These are phyloP conservation scores for Trichoderma polysporum DNA, from an alignment of 2,329 filamentous ascomycete genomes.

Conservation along the genomic window DNA sequence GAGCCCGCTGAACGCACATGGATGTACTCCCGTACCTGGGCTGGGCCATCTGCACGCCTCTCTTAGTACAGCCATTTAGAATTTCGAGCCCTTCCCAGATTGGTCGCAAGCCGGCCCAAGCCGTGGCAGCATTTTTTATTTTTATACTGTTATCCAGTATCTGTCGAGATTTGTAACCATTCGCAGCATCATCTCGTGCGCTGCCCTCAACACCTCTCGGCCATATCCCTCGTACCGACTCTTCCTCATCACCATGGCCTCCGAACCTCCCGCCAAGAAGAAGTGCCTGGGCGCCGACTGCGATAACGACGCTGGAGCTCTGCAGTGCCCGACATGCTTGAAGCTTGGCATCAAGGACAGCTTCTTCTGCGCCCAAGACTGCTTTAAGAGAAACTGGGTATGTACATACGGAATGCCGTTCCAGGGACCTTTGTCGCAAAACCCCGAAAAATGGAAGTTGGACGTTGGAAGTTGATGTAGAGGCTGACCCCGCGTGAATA, in stretches of 20 bases:
- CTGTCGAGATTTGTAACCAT: background rate
- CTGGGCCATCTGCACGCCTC: too few species aligned
- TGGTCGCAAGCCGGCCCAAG: background rate
- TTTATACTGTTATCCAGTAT: background rate
- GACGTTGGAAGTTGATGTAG: background rate
- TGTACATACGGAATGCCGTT: conserved; percentile 4
- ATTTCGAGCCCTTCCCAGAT: background rate
- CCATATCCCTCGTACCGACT: background rate
- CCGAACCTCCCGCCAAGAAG: conserved; percentile 56
- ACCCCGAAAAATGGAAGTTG: background rate
- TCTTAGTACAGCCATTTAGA: background rate
- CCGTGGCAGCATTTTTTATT: background rate
- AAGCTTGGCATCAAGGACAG: conserved; percentile 85
- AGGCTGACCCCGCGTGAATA: conserved; percentile 39
- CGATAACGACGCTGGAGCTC: conserved; percentile 75
- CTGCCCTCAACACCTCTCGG: background rate
- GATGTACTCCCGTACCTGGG: background rate
- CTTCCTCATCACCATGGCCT: conserved; percentile 40
- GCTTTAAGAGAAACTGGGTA: conserved; percentile 99
- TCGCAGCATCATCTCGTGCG: background rate
- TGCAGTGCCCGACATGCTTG: conserved; percentile 94
- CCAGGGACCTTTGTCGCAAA: background rate
- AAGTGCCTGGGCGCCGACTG: conserved; percentile 83
- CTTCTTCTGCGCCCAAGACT: conserved; percentile 97
- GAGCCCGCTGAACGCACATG: background rate